Evolutionary conservation across 352 stramenopile species (phyloP), one percentile per base, ranked within the genome.

Genomic region (Phytophthora pluvialis): DNA sequence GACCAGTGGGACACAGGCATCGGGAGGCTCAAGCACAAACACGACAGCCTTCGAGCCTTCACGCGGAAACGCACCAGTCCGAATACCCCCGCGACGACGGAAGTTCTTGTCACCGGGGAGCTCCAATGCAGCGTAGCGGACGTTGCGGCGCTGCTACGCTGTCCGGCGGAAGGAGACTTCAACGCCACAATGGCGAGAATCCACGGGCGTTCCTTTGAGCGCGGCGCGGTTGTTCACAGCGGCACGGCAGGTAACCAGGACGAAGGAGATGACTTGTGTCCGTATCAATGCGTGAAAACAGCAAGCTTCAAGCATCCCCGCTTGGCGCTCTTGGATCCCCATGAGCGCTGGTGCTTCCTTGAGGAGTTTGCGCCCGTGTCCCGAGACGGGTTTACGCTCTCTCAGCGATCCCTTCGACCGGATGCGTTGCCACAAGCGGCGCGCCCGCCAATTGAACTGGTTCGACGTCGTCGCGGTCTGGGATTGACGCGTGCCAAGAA

Each of bases 261-360:
- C 35, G 36, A 26, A 16, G 21, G 15, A 31, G 28, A 43, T 48
- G 28, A 6, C 54, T 4, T 21, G 21, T 21, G 21, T 21, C 44
- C 42, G 3, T 62, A 75, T 18, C 35, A 64, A 36, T 72, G 52
- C 4, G 67, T 82, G n/a, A 84, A 82, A 51, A 78, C 54, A 6
- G 64, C 64, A 8, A 66, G 57, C 33, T 82, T 84, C 38, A 48
- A 56, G 12, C 59, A 58, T 13, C 57, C 64, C 16, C 57, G 65
- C 4, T 51, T 73, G 2, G 58, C 51, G 43, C 9, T 78, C 43
- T 69, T 83, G 13, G 66, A 60, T 9, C 31, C 44, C 1, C 60
- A 71, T 39, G 69, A 83, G 26, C 26, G 51, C 8, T 80, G 72
- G 72, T 80, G 67, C 11, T 71, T 67, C 32, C 28, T 73, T 0